Conservation (phyloP, 805 yeast species). For the Pichia ethanolica region DNA sequence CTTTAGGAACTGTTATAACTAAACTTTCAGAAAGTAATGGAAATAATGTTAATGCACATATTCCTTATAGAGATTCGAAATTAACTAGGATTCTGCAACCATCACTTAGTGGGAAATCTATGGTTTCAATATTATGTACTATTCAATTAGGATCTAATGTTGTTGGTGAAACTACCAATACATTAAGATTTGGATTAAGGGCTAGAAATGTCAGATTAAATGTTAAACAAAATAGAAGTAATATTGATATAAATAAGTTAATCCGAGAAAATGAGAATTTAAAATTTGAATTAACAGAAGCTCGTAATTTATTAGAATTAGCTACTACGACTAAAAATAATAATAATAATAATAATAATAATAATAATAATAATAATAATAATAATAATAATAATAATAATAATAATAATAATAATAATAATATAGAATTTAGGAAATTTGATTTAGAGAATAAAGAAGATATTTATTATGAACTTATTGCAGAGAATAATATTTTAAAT, state of each 20-base stretch:
- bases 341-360: no score
- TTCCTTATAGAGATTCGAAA: constrained; percentile 91
- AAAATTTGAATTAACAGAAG: constrained; percentile 40
- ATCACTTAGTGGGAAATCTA: constrained; percentile 78
- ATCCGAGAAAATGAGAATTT: constrained; percentile 55
- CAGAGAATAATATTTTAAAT: constrained; percentile 58
- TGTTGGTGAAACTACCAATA: constrained; percentile 74
- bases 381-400: constrained; percentile 21
- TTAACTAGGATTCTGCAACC: constrained; percentile 87
- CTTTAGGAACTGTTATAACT: constrained; percentile 88
- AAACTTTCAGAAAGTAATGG: constrained; percentile 37
- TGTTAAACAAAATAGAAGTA: constrained; percentile 50
- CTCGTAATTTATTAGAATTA: constrained; percentile 20
- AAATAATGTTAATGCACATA: constrained; percentile 37
- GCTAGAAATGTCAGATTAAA: constrained; percentile 78
- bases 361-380: constrained; percentile 13
- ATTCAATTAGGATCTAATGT: constrained; percentile 58
- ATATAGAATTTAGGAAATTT: background rate
- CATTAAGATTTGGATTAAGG: constrained; percentile 85
- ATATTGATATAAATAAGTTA: constrained; percentile 48
- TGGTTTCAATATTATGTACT: constrained; percentile 82
- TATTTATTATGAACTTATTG: constrained; percentile 30
- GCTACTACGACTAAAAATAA: constrained; percentile 13
- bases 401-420: background rate
- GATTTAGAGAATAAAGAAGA: background rate